Conservation (phyloP, 768 basidiomycete genomes). For the Agrocybe pediades region DNA sequence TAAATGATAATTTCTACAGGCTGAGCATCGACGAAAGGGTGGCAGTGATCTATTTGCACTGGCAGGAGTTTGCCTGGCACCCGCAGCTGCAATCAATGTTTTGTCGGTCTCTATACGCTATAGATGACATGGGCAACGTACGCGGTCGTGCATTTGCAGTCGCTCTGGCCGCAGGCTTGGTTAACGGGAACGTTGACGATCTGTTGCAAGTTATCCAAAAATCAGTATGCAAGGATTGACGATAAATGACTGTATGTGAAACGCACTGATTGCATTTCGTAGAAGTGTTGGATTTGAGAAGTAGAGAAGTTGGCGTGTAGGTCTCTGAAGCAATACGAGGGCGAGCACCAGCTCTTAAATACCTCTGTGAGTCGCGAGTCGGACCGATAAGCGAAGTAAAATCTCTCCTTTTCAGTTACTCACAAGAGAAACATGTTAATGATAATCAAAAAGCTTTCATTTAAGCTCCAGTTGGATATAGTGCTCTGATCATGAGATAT, state of each 20-base stretch:
- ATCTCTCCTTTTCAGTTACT: no score
- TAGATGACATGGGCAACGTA: no score
- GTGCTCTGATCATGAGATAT: not conserved
- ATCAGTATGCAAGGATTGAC: not conserved
- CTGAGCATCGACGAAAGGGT: not conserved
- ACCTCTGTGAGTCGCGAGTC: not conserved
- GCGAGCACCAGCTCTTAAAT: not conserved
- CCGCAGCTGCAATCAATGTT: no score
- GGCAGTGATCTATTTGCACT: conserved; percentile 4
- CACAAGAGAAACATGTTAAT: not conserved
- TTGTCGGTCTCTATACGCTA: no score
- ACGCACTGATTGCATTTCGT: conserved; percentile 16
- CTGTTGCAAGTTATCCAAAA: not conserved
- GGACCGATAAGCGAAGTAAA: not conserved
- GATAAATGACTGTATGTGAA: no score
- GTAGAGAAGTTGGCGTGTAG: not conserved
- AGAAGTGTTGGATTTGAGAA: not conserved
- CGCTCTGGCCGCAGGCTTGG: conserved; percentile 26
- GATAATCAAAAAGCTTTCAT: not conserved
- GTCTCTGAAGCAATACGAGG: not conserved
- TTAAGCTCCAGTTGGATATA: not conserved
- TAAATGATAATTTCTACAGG: not conserved
- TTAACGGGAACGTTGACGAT: conserved; percentile 24
- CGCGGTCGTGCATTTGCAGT: conserved; percentile 26
- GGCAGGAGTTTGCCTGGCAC: conserved; percentile 4